phyloP scores from a whole-genome alignment of 768 basidiomycete genomes.

The Kwoniella pini region DNA sequence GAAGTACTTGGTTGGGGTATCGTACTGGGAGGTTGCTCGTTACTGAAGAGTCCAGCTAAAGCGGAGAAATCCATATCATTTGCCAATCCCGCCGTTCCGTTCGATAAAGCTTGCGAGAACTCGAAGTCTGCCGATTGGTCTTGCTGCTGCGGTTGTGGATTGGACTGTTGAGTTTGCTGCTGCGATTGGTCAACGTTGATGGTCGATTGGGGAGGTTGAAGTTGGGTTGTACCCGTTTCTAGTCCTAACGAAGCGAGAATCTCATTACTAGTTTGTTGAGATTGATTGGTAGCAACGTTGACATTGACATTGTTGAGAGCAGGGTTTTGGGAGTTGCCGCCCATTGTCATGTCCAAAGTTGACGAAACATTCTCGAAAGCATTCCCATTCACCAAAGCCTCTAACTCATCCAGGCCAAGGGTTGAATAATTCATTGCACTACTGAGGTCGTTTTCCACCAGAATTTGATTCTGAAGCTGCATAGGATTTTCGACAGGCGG shows the following conservation, averaged over 20 bases:
- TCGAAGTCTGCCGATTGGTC: slow-evolving; percentile 8
- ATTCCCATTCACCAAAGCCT: slow-evolving; percentile 15
- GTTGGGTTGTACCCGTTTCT: neutral
- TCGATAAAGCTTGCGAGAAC: slow-evolving; percentile 9
- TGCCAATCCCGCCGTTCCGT: neutral
- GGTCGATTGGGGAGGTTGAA: neutral
- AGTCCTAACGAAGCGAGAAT: slow-evolving; percentile 6
- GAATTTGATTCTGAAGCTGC: neutral
- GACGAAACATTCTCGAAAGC: slow-evolving; percentile 1
- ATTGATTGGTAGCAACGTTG: neutral
- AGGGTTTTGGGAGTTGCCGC: neutral
- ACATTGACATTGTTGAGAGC: neutral
- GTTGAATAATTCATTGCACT: slow-evolving; percentile 13
- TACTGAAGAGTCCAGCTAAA: slow-evolving; percentile 21
- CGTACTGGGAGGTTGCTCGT: neutral
- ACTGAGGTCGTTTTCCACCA: neutral
- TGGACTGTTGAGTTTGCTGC: neutral
- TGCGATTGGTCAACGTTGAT: neutral
- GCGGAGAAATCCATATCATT: slow-evolving; percentile 20
- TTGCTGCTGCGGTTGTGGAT: slow-evolving; percentile 5
- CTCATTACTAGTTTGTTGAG: neutral
- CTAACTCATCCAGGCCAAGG: slow-evolving; percentile 16
- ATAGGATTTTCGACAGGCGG: neutral
- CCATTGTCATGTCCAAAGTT: neutral
- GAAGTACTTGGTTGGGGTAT: neutral